These are phyloP conservation scores for Magnaporthales sp. DNA, from an alignment of 2,329 filamentous ascomycete species.

Conservation along the genomic window DNA sequence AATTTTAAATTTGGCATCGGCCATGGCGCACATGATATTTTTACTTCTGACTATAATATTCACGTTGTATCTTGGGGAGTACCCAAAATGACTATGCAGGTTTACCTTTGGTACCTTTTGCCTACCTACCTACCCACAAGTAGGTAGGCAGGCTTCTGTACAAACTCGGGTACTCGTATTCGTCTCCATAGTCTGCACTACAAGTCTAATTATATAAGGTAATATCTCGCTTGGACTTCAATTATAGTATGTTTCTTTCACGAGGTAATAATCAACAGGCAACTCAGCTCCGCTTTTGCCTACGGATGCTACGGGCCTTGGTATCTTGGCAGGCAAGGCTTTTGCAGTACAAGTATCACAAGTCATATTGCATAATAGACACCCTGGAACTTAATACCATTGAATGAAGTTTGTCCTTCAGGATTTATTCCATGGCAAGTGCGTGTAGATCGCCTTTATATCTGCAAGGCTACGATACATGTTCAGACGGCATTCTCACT, in stretches of 20 bases:
- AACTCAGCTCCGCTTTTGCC: neutral
- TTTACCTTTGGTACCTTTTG: too few species aligned
- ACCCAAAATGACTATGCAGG: too few species aligned
- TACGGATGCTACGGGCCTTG: too few species aligned
- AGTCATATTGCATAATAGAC: neutral
- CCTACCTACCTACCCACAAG: too few species aligned
- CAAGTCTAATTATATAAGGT: too few species aligned
- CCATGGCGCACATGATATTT: too few species aligned
- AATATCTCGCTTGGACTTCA: neutral
- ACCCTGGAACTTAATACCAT: neutral
- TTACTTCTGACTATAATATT: too few species aligned
- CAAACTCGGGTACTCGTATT: too few species aligned
- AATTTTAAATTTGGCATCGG: too few species aligned
- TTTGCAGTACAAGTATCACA: neutral
- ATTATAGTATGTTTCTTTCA: neutral
- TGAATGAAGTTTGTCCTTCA: neutral
- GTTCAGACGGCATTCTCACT: neutral
- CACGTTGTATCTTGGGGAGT: too few species aligned
- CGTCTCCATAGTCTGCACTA: too few species aligned
- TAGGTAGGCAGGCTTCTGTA: too few species aligned
- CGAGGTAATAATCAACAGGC: neutral
- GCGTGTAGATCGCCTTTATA: neutral
- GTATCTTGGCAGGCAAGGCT: neutral
- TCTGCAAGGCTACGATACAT: neutral
- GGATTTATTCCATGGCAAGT: neutral